Evolutionary conservation across 768 basidiomycete species (phyloP).

Genomic region (Rhizopogon roseolus): DNA sequence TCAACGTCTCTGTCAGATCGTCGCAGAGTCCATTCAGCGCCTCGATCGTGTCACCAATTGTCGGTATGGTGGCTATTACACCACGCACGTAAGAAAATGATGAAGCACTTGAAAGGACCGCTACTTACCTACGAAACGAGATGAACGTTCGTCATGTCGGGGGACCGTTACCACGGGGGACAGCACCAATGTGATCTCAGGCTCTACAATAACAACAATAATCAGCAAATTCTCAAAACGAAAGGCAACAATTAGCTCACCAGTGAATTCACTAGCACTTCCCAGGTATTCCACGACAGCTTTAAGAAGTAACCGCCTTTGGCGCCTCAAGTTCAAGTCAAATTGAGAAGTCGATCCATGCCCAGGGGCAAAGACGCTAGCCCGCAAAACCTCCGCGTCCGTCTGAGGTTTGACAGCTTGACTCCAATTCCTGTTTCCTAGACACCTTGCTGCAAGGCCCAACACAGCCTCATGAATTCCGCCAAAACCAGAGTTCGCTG

Average conservation of each 20-base stretch:
- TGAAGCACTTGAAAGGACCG: not conserved
- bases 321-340: constrained; percentile 47
- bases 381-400: constrained; percentile 58
- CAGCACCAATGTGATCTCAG: constrained; percentile 66
- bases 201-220: constrained; percentile 36
- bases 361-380: constrained; percentile 50
- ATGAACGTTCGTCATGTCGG: constrained; percentile 50
- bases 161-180: constrained; percentile 61
- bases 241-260: constrained; percentile 24
- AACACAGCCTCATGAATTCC: constrained; percentile 79
- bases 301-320: constrained; percentile 56
- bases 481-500: constrained; percentile 78
- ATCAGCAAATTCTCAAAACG: not conserved
- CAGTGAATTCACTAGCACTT: constrained; percentile 66
- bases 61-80: constrained; percentile 63
- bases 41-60: constrained; percentile 68
- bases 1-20: constrained; percentile 56
- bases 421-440: constrained; percentile 57
- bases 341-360: constrained; percentile 54
- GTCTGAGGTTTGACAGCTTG: constrained; percentile 56
- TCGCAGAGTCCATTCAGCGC: constrained; percentile 58
- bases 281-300: constrained; percentile 66
- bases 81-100: not conserved
- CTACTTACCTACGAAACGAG: constrained; percentile 53
- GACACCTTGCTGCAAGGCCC: constrained; percentile 64